These are phyloP conservation scores for Prunus campanulata DNA, from an alignment of 306 rosid genomes.

Conservation along the genomic window DNA sequence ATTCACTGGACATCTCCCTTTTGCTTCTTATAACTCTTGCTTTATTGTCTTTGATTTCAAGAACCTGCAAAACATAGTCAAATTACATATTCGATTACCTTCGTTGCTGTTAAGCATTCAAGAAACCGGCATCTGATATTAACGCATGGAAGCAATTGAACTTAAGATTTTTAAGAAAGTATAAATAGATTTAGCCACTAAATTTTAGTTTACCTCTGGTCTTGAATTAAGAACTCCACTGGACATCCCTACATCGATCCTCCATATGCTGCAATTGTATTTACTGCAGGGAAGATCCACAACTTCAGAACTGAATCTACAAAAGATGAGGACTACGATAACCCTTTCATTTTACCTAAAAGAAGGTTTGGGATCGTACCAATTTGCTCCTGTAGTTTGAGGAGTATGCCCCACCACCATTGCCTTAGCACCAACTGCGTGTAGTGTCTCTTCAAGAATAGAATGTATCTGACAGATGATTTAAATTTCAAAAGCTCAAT, in stretches of 20 bases:
- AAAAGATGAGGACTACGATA: background rate
- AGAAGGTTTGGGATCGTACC: slow-evolving; percentile 37
- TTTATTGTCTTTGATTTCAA: slow-evolving; percentile 60
- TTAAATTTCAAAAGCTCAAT: slow-evolving; percentile 21
- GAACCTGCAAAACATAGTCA: slow-evolving; percentile 52
- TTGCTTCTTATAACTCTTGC: slow-evolving; percentile 76
- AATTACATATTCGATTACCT: slow-evolving; percentile 13
- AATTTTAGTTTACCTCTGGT: slow-evolving; percentile 68
- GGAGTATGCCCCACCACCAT: slow-evolving; percentile 99
- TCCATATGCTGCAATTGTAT: slow-evolving; percentile 92
- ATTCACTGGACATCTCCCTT: slow-evolving; percentile 52
- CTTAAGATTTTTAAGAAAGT: too few species aligned
- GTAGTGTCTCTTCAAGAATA: slow-evolving; percentile 74
- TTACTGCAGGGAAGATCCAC: slow-evolving; percentile 46
- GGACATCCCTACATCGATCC: slow-evolving; percentile 99
- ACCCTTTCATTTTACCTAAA: background rate
- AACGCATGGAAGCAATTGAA: background rate
- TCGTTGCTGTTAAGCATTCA: background rate
- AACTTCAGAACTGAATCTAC: background rate
- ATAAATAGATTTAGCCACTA: too few species aligned
- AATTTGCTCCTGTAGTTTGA: slow-evolving; percentile 80
- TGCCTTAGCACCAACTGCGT: slow-evolving; percentile 81
- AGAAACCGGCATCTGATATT: background rate
- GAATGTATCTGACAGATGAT: slow-evolving; percentile 51
- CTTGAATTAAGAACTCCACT: slow-evolving; percentile 87